Percentiles rank a stretch among this genome's conserved stretches.
Evolutionary conservation across 305 asterid species (phyloP).

Genomic region (Fraxinus latifolia): DNA sequence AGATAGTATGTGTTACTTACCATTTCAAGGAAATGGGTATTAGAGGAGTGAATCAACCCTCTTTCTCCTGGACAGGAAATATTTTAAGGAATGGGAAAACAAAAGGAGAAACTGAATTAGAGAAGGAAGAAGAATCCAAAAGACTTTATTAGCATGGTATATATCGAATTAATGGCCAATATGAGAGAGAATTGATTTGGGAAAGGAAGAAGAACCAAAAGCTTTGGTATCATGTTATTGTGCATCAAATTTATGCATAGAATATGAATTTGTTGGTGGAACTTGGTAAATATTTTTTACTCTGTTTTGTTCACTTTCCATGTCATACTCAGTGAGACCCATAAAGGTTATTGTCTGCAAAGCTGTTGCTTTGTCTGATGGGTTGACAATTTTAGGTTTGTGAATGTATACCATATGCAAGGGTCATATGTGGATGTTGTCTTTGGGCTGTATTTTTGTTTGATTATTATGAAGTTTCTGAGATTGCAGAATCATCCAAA

Average conservation of each 20-base stretch:
- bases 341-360: background rate
- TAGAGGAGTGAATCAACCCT: background rate
- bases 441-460: background rate
- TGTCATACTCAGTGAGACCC: background rate
- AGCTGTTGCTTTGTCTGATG: background rate
- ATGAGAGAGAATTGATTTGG: background rate
- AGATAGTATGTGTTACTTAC: background rate
- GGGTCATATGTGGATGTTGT: background rate
- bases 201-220: background rate
- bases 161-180: background rate
- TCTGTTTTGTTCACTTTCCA: background rate
- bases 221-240: conserved; percentile 28
- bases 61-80: background rate
- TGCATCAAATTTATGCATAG: background rate
- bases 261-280: background rate
- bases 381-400: background rate
- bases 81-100: background rate
- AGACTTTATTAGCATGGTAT: background rate
- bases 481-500: background rate
- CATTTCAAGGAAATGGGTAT: background rate
- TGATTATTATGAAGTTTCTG: background rate
- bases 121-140: background rate
- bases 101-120: background rate
- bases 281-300: background rate
- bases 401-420: background rate